phyloP scores from a whole-genome alignment of 768 basidiomycete species.

The Infundibulicybe gibba region DNA sequence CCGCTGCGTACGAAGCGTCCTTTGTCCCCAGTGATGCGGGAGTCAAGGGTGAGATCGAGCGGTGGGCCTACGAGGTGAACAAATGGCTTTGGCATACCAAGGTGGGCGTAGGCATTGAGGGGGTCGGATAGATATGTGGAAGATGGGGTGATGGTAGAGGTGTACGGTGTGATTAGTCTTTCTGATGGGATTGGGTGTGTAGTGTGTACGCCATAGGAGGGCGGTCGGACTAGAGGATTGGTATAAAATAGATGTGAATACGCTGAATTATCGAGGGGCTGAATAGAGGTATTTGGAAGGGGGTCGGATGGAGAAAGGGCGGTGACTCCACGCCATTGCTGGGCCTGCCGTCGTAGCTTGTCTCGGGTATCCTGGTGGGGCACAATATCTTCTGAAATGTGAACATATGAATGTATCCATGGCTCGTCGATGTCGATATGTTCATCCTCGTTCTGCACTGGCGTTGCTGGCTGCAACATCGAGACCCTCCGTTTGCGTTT shows the following conservation, averaged over 20 bases:
- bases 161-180: not conserved
- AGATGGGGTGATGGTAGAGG: constrained; percentile 57
- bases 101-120: constrained; percentile 80
- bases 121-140: constrained; percentile 72
- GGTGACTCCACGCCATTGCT: constrained; percentile 66
- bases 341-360: constrained; percentile 54
- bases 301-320: constrained; percentile 30
- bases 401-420: constrained; percentile 41
- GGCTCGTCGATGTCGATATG: constrained; percentile 48
- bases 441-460: constrained; percentile 34
- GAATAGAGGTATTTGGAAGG: not conserved
- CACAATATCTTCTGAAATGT: constrained; percentile 43
- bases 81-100: constrained; percentile 80
- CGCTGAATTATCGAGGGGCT: constrained; percentile 3
- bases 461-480: constrained; percentile 11
- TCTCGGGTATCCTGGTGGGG: constrained; percentile 38
- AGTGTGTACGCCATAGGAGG: not conserved
- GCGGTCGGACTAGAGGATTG: not conserved
- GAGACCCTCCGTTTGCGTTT: constrained; percentile 20
- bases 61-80: constrained; percentile 80
- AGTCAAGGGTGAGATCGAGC: constrained; percentile 75
- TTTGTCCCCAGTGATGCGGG: constrained; percentile 64
- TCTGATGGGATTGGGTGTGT: not conserved
- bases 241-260: constrained; percentile 5
- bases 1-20: constrained; percentile 61